Percentiles rank a stretch among this genome's conserved stretches.
These are phyloP conservation scores for Paramecium biaurelia DNA, from an alignment of 73 alveolate species.

Conservation along the genomic window DNA sequence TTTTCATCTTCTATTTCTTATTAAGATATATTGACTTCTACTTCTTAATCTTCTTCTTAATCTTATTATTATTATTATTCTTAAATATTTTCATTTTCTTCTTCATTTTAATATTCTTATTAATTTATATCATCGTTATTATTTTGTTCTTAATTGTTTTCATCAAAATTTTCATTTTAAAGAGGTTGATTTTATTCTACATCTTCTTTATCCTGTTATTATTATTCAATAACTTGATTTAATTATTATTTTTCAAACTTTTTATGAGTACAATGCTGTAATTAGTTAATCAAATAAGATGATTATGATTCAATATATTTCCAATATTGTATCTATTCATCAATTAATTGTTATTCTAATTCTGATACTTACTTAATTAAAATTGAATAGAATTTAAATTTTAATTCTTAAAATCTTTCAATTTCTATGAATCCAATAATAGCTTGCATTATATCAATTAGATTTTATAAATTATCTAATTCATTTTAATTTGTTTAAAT, in stretches of 20 bases:
- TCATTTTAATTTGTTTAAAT: neutral
- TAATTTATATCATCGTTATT: neutral
- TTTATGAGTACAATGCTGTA: neutral
- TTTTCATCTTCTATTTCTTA: neutral
- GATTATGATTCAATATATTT: neutral
- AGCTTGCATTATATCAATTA: conserved; percentile 45
- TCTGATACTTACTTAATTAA: neutral
- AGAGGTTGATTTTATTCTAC: neutral
- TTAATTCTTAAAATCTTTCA: conserved; percentile 17
- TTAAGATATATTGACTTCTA: neutral
- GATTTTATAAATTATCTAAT: neutral
- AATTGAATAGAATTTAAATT: neutral
- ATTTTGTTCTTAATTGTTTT: neutral
- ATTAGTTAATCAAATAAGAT: neutral
- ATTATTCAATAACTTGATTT: neutral
- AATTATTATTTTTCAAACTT: neutral
- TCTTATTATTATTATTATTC: neutral
- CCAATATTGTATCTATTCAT: neutral
- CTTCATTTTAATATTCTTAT: neutral
- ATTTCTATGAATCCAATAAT: conserved; percentile 49
- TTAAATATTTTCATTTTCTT: neutral
- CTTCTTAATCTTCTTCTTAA: neutral
- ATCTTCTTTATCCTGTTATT: neutral
- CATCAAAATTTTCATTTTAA: neutral
- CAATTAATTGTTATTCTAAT: neutral